These are phyloP conservation scores for Cryphonectria japonica DNA, from an alignment of 2,329 filamentous ascomycete species.

Conservation along the genomic window DNA sequence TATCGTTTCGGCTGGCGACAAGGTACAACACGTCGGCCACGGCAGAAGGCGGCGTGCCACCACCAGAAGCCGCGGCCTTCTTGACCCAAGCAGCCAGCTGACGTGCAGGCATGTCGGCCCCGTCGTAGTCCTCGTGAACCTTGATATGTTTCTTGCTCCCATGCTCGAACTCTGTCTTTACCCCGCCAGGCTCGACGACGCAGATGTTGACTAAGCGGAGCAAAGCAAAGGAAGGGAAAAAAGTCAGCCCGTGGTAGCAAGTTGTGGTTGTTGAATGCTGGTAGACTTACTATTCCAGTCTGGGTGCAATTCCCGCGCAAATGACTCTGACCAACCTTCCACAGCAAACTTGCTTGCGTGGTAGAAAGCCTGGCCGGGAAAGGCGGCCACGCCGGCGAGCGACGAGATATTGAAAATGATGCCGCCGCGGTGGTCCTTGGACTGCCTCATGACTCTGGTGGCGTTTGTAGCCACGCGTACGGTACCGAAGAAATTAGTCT, in stretches of 20 bases:
- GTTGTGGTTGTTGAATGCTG: no score
- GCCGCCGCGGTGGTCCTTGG: constrained; percentile 31
- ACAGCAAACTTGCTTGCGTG: constrained; percentile 35
- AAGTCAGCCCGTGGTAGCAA: not conserved
- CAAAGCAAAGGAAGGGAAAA: not conserved
- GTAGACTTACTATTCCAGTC: constrained; percentile 32
- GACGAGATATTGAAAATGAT: constrained; percentile 37
- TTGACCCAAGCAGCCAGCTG: constrained; percentile 9
- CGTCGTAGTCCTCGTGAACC: constrained; percentile 12
- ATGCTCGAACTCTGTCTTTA: constrained; percentile 19
- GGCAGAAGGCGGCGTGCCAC: not conserved
- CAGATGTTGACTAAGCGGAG: constrained; percentile 9
- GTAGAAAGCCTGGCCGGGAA: constrained; percentile 34
- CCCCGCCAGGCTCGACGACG: constrained; percentile 17
- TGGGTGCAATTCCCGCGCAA: constrained; percentile 32
- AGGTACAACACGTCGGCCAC: constrained; percentile 8
- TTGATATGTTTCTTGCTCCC: constrained; percentile 9
- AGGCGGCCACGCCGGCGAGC: constrained; percentile 29
- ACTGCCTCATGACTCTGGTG: constrained; percentile 36
- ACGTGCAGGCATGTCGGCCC: constrained; percentile 9
- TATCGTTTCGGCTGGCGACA: constrained; percentile 4
- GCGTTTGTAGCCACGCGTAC: constrained; percentile 33
- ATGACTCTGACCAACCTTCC: constrained; percentile 33
- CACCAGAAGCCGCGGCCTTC: not conserved
- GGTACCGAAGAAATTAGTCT: constrained; percentile 38